Conservation (phyloP, 1,139 yeast genomes). For the Pneumocystis carinii region DNA sequence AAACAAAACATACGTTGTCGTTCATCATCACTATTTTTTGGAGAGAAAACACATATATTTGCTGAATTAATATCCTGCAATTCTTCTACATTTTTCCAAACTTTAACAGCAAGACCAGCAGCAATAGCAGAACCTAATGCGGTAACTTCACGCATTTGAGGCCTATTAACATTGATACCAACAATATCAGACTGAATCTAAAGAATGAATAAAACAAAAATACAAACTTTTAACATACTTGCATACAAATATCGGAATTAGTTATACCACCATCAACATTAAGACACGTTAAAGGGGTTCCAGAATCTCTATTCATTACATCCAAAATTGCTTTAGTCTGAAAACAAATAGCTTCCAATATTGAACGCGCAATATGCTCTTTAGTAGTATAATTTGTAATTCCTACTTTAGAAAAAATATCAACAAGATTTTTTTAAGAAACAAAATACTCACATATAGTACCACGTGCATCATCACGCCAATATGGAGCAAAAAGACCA, state of each 20-base stretch:
- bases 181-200: constrained; percentile 73
- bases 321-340: constrained; percentile 82
- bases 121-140: constrained; percentile 96
- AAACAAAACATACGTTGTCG: constrained; percentile 53
- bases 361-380: constrained; percentile 84
- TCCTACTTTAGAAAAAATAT: constrained; percentile 35
- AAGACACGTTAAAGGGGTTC: constrained; percentile 35
- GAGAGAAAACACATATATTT: constrained; percentile 37
- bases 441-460: constrained; percentile 32
- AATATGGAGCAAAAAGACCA: constrained; percentile 89
- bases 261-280: constrained; percentile 94
- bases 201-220: neutral
- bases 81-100: constrained; percentile 68
- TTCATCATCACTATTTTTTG: constrained; percentile 43
- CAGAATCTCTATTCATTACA: constrained; percentile 80
- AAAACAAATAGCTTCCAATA: constrained; percentile 87
- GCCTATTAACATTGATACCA: constrained; percentile 69
- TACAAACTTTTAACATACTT: constrained; percentile 19
- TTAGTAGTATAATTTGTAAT: constrained; percentile 79
- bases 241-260: constrained; percentile 80
- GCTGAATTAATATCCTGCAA: constrained; percentile 29
- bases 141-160: constrained; percentile 77
- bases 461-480: constrained; percentile 90
- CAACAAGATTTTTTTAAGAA: neutral
- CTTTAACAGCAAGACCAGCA: constrained; percentile 66